Conservation (phyloP, 108 stramenopile genomes). For the Skeletonema potamos region DNA sequence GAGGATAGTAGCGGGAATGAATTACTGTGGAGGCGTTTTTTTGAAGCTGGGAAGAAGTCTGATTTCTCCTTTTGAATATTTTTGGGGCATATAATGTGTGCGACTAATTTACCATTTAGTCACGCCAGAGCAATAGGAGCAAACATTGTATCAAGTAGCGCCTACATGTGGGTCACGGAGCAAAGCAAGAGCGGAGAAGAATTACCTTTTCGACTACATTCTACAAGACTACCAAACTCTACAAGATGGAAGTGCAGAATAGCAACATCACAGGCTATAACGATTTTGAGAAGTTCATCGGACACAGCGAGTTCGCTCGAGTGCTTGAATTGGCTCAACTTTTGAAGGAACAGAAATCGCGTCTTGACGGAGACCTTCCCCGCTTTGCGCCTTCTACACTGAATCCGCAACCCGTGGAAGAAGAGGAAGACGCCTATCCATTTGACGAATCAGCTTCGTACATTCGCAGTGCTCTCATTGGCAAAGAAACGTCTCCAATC, state of each 20-base stretch:
- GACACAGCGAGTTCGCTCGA: conserved; percentile 42
- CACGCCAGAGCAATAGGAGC: no score
- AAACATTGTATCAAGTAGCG: no score
- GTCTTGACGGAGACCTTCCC: conserved; percentile 3
- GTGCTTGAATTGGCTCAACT: conserved; percentile 31
- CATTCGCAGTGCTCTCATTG: conserved; percentile 17
- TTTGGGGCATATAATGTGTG: no score
- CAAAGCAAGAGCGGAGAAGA: no score
- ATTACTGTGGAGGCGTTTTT: no score
- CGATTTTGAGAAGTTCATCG: conserved; percentile 40
- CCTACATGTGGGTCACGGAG: no score
- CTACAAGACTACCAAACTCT: not conserved
- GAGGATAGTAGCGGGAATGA: no score
- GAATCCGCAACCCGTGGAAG: not conserved
- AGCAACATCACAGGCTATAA: not conserved
- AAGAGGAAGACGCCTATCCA: not conserved
- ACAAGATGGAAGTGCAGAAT: not conserved
- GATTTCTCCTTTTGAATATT: no score
- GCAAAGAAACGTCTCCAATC: not conserved
- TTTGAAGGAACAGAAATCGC: conserved; percentile 28
- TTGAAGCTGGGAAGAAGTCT: no score
- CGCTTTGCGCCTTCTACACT: not conserved
- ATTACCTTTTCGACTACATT: no score
- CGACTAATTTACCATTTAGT: no score
- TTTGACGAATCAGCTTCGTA: conserved; percentile 19